Base-by-base conservation (phyloP, 768 basidiomycete species). In the Pholiota microspora region DNA sequence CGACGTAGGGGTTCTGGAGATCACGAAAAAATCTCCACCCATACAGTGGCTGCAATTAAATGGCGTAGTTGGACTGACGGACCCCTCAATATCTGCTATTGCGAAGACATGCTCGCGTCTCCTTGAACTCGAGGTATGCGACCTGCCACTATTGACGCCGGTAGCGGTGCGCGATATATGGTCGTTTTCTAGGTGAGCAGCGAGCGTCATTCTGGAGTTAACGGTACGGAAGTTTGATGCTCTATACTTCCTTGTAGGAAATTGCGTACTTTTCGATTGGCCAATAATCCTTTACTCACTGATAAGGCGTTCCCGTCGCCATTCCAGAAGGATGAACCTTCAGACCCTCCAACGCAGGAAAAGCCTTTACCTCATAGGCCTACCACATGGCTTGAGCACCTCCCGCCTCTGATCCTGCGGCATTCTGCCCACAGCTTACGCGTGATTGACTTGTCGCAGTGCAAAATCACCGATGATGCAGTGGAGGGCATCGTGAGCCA, bases 151-250 rank as follows among this genome's bases (percentile, higher is more conserved):
- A 35, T 63, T 97, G 51, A 89, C 88, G 7, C 79, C 82, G 5
- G 66, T 79, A 44, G 84, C 90, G 0, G 77, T 92, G 29, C 82
- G 88, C 32, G 90, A 92, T 63, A 77, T 97, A n/a, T 88, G 94
- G 79, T 77, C 79, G 27, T 91, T 85, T 69, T 88, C 88, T 42
- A 83, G 78, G 72, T 79, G 68, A 63, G 77, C 63, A 55, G 51
- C n/a, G n/a, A n/a, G n/a, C n/a, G n/a, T n/a, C n/a, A n/a, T n/a
- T n/a, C n/a, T n/a, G n/a, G n/a, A n/a, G n/a, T n/a, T n/a, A n/a
- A n/a, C n/a, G n/a, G n/a, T n/a, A n/a, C n/a, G n/a, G n/a, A n/a
- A n/a, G n/a, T n/a, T n/a, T n/a, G n/a, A n/a, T n/a, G n/a, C n/a
- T n/a, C n/a, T n/a, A n/a, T n/a, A 47, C 23, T 16, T 55, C 27